Evolutionary conservation across 2,329 filamentous ascomycete genomes (phyloP).

Genomic region (Colletotrichum siamense): DNA sequence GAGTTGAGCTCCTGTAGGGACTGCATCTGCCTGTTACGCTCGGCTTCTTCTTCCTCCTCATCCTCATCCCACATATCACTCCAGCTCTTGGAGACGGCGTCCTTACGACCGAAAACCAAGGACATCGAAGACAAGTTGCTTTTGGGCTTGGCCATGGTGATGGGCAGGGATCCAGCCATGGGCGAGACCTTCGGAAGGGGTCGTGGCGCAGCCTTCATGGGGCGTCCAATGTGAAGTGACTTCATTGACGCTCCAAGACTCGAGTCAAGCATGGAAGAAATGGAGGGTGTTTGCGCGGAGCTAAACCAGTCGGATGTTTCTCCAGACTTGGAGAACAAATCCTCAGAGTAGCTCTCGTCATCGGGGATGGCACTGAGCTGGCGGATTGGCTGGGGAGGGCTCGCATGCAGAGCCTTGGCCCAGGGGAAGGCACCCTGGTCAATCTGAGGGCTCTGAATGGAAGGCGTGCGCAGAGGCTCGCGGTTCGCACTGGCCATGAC

Average conservation of each 20-base stretch:
- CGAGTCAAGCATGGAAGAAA: constrained; percentile 85
- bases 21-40: constrained; percentile 63
- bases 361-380: constrained; percentile 89
- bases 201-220: constrained; percentile 46
- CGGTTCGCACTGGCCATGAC: constrained; percentile 86
- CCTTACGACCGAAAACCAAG: constrained; percentile 79
- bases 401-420: constrained; percentile 87
- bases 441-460: constrained; percentile 85
- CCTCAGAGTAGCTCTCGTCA: constrained; percentile 79
- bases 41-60: constrained; percentile 74
- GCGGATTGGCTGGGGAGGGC: constrained; percentile 71
- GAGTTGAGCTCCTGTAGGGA: constrained; percentile 72
- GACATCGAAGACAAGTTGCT: constrained; percentile 74
- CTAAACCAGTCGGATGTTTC: constrained; percentile 80
- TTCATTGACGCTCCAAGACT: constrained; percentile 82
- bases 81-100: constrained; percentile 96
- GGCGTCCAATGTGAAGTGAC: constrained; percentile 65
- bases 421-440: constrained; percentile 90
- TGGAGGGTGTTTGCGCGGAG: constrained; percentile 76
- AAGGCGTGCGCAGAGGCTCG: constrained; percentile 93
- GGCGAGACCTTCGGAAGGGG: constrained; percentile 60
- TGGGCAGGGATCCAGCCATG: constrained; percentile 75
- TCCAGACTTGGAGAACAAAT: constrained; percentile 83
- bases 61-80: constrained; percentile 98
- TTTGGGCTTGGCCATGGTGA: constrained; percentile 79